A percentile compares a stretch with the other conserved stretches of the same genome.
phyloP scores from a whole-genome alignment of 805 yeast species.

The Metschnikowia bowlesiae region DNA sequence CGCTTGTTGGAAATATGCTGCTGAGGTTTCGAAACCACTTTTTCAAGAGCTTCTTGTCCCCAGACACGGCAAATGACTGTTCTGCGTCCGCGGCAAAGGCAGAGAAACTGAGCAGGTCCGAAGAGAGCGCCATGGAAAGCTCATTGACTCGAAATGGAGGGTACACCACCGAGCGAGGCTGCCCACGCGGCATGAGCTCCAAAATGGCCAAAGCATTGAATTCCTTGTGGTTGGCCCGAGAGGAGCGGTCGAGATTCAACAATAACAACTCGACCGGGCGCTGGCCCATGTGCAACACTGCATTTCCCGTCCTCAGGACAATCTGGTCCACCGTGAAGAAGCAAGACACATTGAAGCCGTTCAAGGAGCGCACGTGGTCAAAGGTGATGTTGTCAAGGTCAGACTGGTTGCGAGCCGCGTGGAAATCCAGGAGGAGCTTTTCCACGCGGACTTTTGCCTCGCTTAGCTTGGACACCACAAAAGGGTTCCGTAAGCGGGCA shows the following conservation, averaged over 20 bases:
- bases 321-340: conserved; percentile 35
- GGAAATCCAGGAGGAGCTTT: conserved; percentile 16
- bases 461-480: conserved; percentile 29
- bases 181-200: conserved; percentile 17
- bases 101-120: conserved; percentile 17
- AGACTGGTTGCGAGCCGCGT: conserved; percentile 12
- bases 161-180: conserved; percentile 30
- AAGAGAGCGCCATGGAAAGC: conserved; percentile 20
- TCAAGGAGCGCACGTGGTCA: conserved; percentile 30
- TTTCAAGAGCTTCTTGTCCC: conserved; percentile 16
- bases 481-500: conserved; percentile 33
- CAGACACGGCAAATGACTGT: conserved; percentile 17
- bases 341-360: conserved; percentile 30
- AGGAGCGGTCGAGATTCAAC: conserved; percentile 22
- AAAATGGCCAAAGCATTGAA: conserved; percentile 38
- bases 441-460: conserved; percentile 13
- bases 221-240: conserved; percentile 2
- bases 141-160: conserved; percentile 43
- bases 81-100: conserved; percentile 6
- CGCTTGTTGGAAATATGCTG: conserved; percentile 28
- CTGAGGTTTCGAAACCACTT: conserved; percentile 32
- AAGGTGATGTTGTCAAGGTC: conserved; percentile 32
- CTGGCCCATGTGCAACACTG: conserved; percentile 17
- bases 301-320: conserved; percentile 28
- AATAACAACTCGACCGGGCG: conserved; percentile 30